These are phyloP conservation scores for Aleurites moluccanus DNA, from an alignment of 441 rosid genomes.

Conservation along the genomic window DNA sequence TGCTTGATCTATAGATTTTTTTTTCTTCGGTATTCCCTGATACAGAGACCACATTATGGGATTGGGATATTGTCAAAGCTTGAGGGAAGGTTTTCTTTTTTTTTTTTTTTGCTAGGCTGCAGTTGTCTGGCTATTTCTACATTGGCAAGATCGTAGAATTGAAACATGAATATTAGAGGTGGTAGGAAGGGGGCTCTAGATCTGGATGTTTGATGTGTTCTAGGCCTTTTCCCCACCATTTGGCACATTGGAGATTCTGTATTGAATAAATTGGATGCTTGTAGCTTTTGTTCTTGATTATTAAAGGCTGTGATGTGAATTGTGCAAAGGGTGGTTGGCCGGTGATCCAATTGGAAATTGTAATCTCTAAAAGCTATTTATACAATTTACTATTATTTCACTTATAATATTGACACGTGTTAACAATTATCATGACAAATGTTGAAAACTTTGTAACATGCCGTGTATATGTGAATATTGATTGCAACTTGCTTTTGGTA, in stretches of 20 bases:
- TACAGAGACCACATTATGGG: neutral
- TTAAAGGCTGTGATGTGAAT: neutral
- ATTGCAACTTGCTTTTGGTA: neutral
- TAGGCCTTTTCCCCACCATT: neutral
- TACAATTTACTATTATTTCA: neutral
- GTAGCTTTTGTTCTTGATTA: neutral
- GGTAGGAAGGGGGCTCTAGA: neutral
- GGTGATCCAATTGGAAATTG: neutral
- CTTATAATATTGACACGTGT: neutral
- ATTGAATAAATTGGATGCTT: neutral
- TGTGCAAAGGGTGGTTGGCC: neutral
- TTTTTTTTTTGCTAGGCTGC: neutral
- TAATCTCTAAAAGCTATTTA: neutral
- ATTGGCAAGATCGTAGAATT: neutral
- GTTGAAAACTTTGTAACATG: neutral
- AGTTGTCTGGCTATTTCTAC: slow-evolving; percentile 3
- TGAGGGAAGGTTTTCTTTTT: neutral
- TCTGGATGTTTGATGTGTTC: slow-evolving; percentile 1
- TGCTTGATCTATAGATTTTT: slow-evolving; percentile 4
- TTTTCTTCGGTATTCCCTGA: neutral
- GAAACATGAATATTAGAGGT: neutral
- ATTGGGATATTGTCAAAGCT: slow-evolving; percentile 1
- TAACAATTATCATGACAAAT: neutral
- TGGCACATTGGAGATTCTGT: neutral
- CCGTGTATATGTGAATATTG: neutral